Conservation (phyloP, 805 yeast genomes). For the Myxozyma monticola region DNA sequence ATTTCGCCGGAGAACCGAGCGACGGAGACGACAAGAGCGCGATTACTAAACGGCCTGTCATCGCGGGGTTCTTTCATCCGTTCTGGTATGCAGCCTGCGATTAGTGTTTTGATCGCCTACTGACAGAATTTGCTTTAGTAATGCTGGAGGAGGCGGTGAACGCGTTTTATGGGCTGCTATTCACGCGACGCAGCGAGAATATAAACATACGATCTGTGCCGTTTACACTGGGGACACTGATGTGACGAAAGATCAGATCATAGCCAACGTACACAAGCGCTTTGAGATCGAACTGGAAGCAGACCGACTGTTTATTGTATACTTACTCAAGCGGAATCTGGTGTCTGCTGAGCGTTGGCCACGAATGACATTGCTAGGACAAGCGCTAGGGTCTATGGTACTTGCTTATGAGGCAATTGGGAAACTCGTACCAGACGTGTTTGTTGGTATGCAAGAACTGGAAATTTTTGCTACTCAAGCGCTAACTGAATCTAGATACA, state of each 20-base stretch:
- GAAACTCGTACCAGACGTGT: conserved; percentile 76
- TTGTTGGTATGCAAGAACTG: conserved; percentile 51
- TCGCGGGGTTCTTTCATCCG: conserved; percentile 93
- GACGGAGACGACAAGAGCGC: not conserved
- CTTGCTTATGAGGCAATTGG: conserved; percentile 70
- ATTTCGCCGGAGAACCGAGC: not conserved
- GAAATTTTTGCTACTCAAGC: too few species aligned
- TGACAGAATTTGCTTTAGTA: conserved; percentile 46
- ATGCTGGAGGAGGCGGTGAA: conserved; percentile 98
- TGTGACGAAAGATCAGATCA: conserved; percentile 37
- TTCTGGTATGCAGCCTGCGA: conserved; percentile 40
- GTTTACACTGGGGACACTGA: conserved; percentile 68
- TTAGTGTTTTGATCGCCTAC: not conserved
- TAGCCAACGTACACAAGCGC: conserved; percentile 50
- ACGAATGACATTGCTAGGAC: conserved; percentile 78
- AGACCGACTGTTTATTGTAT: conserved; percentile 60
- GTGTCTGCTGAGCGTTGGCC: conserved; percentile 78
- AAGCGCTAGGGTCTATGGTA: conserved; percentile 74
- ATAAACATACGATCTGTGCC: conserved; percentile 55
- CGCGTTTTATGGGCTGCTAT: conserved; percentile 95
- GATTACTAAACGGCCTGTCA: conserved; percentile 32
- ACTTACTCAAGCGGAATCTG: conserved; percentile 53
- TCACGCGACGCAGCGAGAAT: conserved; percentile 57
- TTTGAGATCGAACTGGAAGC: conserved; percentile 53
- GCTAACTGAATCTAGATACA: conserved; percentile 50